Evolutionary conservation across 106 monocot species (phyloP).

Genomic region (Acanthochlamys bracteata): DNA sequence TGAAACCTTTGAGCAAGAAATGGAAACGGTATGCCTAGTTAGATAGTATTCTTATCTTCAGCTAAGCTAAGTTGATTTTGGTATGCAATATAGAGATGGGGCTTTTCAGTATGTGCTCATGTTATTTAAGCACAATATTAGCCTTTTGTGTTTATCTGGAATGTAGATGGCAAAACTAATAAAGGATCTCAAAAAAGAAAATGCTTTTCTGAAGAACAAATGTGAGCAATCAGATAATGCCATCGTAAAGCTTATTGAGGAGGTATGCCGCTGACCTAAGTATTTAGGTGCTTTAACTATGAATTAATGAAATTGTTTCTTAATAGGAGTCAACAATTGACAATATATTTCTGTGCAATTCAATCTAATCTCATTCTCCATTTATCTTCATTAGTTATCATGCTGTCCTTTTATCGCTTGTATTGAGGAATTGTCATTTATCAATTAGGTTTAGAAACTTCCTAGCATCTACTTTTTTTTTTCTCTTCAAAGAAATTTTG

Average conservation of each 20-base stretch:
- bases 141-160: too few relatives aligned
- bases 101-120: too few relatives aligned
- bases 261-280: constrained; percentile 31
- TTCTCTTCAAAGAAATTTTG: too few relatives aligned
- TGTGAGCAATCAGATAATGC: constrained; percentile 90
- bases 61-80: neutral
- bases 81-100: too few relatives aligned
- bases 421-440: too few relatives aligned
- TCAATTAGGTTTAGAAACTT: too few relatives aligned
- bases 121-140: too few relatives aligned
- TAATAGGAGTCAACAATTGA: neutral
- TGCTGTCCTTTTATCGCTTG: too few relatives aligned
- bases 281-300: neutral
- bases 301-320: neutral
- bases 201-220: constrained; percentile 85
- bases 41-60: neutral
- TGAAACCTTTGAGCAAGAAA: constrained; percentile 93
- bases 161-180: constrained; percentile 79
- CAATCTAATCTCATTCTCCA: too few relatives aligned
- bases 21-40: constrained; percentile 64
- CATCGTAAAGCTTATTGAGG: constrained; percentile 81
- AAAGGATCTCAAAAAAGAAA: constrained; percentile 94
- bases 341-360: neutral
- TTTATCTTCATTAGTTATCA: too few relatives aligned
- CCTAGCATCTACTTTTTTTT: too few relatives aligned